Evolutionary conservation across 2,329 filamentous ascomycete genomes (phyloP).

Genomic region (Aureobasidium sp.): DNA sequence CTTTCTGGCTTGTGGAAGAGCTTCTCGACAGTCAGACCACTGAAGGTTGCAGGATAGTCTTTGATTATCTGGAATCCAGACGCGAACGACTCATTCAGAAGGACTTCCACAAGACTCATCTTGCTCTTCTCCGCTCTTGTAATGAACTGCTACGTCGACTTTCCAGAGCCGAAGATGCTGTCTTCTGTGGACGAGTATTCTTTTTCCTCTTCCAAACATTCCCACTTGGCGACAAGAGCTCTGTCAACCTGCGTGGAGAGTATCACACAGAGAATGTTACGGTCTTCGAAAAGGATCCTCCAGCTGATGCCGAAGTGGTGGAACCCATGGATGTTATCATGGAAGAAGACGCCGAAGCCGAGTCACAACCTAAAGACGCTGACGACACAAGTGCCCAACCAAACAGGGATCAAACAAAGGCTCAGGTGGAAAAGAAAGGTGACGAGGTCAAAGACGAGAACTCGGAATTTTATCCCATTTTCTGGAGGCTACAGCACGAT

Average conservation of each 20-base stretch:
- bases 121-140: constrained; percentile 87
- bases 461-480: constrained; percentile 75
- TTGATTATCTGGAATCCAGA: constrained; percentile 90
- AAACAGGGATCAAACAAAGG: constrained; percentile 22
- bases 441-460: constrained; percentile 53
- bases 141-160: constrained; percentile 90
- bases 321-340: constrained; percentile 15
- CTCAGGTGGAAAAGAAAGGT: neutral
- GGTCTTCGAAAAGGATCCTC: constrained; percentile 54
- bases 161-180: constrained; percentile 92
- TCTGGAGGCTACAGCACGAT: constrained; percentile 87
- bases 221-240: constrained; percentile 91
- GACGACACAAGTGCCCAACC: neutral
- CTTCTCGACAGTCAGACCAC: constrained; percentile 94
- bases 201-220: constrained; percentile 99
- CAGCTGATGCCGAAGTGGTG: neutral
- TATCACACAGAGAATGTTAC: constrained; percentile 96
- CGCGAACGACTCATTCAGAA: constrained; percentile 77
- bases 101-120: constrained; percentile 73
- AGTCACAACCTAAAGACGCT: constrained; percentile 19
- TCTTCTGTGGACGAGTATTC: constrained; percentile 94
- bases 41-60: constrained; percentile 79
- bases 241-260: constrained; percentile 90
- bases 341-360: constrained; percentile 26
- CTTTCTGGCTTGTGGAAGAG: constrained; percentile 90